Evolutionary conservation across 78 protist genomes (phyloP).

Genomic region (Speleostelium caveatum): DNA sequence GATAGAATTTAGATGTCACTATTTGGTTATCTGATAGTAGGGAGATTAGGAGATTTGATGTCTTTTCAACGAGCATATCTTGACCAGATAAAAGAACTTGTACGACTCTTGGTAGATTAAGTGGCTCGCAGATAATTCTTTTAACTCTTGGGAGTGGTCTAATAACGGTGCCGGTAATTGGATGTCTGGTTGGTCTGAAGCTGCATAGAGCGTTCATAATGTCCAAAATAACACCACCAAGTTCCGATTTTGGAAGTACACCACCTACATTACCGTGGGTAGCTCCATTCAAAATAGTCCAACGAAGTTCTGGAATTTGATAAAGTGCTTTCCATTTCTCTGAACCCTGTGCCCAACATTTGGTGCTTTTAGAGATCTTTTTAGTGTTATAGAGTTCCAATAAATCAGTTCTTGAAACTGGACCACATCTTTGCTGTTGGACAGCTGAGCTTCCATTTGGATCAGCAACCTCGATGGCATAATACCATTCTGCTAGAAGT

Average conservation of each 20-base stretch:
- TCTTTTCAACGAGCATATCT: conserved; percentile 80
- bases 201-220: conserved; percentile 67
- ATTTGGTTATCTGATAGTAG: conserved; percentile 81
- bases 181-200: conserved; percentile 85
- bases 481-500: conserved; percentile 82
- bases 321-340: conserved; percentile 85
- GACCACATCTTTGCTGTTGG: conserved; percentile 69
- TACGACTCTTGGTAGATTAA: conserved; percentile 87
- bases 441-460: background rate
- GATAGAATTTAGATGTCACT: conserved; percentile 57
- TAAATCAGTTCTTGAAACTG: conserved; percentile 51
- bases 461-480: conserved; percentile 63
- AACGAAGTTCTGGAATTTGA: conserved; percentile 84
- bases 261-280: conserved; percentile 50
- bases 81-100: conserved; percentile 86
- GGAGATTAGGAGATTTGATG: conserved; percentile 42
- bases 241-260: conserved; percentile 57
- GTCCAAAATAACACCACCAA: conserved; percentile 75
- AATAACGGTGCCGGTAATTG: conserved; percentile 77
- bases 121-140: conserved; percentile 86
- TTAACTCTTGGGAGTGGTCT: conserved; percentile 88
- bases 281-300: conserved; percentile 66
- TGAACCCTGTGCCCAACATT: conserved; percentile 91
- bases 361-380: conserved; percentile 34
- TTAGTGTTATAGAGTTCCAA: conserved; percentile 11